phyloP scores from a whole-genome alignment of 495 filamentous ascomycete genomes.

The Aspergillus wentii region DNA sequence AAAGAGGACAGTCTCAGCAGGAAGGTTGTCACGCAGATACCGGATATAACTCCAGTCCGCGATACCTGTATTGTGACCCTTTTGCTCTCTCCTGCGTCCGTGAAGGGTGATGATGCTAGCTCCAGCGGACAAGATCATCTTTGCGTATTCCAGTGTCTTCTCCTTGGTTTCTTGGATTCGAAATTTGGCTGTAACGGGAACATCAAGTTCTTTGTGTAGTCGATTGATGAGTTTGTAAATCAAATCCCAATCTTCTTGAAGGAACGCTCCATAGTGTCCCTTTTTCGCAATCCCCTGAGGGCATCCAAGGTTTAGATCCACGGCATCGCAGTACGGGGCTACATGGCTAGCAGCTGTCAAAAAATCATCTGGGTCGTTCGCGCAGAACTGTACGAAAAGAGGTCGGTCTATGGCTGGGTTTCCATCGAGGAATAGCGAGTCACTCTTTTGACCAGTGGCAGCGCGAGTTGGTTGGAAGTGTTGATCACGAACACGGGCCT shows the following conservation, averaged over 20 bases:
- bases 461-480: conserved; percentile 69
- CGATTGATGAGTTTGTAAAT: conserved; percentile 75
- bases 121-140: conserved; percentile 81
- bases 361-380: conserved; percentile 77
- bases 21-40: conserved; percentile 78
- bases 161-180: conserved; percentile 83
- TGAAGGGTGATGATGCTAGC: conserved; percentile 92
- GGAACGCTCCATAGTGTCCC: conserved; percentile 88
- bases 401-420: conserved; percentile 79
- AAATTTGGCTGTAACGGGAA: conserved; percentile 95
- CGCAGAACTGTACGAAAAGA: conserved; percentile 94
- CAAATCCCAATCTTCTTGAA: conserved; percentile 88
- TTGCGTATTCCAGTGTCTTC: conserved; percentile 81
- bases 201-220: conserved; percentile 62
- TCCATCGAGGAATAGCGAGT: conserved; percentile 67
- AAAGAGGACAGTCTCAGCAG: conserved; percentile 85
- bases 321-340: conserved; percentile 82
- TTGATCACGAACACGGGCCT: conserved; percentile 64
- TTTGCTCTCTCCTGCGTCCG: conserved; percentile 83
- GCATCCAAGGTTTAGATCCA: conserved; percentile 97
- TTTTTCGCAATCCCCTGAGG: conserved; percentile 90
- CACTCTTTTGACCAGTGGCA: conserved; percentile 22
- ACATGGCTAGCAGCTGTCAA: conserved; percentile 71
- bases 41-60: conserved; percentile 86
- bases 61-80: conserved; percentile 90